Evolutionary conservation across 768 basidiomycete genomes (phyloP).

Genomic region (Suillus tomentosus): DNA sequence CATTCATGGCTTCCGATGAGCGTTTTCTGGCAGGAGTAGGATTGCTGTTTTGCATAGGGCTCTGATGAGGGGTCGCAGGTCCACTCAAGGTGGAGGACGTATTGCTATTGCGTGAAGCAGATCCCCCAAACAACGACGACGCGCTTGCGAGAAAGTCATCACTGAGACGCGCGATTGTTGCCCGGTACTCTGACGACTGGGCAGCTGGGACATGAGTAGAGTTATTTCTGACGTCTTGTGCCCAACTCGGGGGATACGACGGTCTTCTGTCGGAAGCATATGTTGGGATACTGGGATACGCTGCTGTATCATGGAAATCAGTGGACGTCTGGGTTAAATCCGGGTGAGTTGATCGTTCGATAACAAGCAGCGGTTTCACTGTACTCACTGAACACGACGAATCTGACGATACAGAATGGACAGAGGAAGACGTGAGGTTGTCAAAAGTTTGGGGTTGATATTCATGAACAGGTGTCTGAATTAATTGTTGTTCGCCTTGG

Average conservation of each 20-base stretch:
- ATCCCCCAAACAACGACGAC: conserved; percentile 32
- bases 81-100: conserved; percentile 21
- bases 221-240: conserved; percentile 26
- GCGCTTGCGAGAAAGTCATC: conserved; percentile 35
- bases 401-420: conserved; percentile 8
- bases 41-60: conserved; percentile 17
- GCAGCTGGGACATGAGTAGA: conserved; percentile 17
- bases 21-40: conserved; percentile 34
- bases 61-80: conserved; percentile 20
- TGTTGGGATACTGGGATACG: conserved; percentile 16
- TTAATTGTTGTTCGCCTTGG: conserved; percentile 25
- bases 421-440: conserved; percentile 21
- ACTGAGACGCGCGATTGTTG: conserved; percentile 35
- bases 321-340: background rate
- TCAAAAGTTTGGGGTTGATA: conserved; percentile 19
- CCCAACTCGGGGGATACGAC: conserved; percentile 24
- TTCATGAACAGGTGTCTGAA: conserved; percentile 26
- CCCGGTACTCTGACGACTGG: conserved; percentile 33
- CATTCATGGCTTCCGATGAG: conserved; percentile 33
- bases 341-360: background rate
- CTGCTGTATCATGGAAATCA: conserved; percentile 13
- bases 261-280: conserved; percentile 22
- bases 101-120: conserved; percentile 22
- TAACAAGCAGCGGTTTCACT: background rate
- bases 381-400: conserved; percentile 19